A percentile compares a stretch with the other conserved stretches of the same genome.
These are phyloP conservation scores for Trichaptum fuscoviolaceum DNA, from an alignment of 768 basidiomycete species.

Conservation along the genomic window DNA sequence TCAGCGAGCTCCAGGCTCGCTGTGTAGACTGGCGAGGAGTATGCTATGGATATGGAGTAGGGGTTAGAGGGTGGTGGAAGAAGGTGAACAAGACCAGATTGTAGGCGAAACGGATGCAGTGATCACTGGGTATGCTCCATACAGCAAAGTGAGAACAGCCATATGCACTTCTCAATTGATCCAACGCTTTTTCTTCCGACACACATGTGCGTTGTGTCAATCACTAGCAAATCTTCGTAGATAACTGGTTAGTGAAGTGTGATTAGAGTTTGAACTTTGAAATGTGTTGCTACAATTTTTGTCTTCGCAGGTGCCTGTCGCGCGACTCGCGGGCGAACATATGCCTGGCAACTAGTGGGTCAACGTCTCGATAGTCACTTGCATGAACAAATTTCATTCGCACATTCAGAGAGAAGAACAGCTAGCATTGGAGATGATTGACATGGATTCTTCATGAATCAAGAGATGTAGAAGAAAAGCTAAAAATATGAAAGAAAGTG, in stretches of 20 bases:
- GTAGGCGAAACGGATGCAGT: background rate
- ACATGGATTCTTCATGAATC: background rate
- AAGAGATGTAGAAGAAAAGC: background rate
- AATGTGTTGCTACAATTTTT: background rate
- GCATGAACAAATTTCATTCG: background rate
- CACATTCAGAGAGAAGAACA: background rate
- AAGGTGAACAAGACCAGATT: background rate
- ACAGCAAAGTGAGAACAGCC: background rate
- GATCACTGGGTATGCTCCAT: background rate
- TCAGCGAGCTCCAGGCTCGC: background rate
- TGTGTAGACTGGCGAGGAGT: background rate
- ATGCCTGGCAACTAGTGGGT: background rate
- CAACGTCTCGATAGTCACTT: background rate
- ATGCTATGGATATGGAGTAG: background rate
- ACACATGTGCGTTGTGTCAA: background rate
- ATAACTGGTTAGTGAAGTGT: background rate
- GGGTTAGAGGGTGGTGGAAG: background rate
- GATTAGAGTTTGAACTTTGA: background rate
- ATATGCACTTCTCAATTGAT: background rate
- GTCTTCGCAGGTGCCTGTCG: background rate
- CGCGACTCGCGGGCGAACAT: background rate
- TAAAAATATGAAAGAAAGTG: background rate
- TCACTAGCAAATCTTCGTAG: background rate
- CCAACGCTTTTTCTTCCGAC: background rate
- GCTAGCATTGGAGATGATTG: background rate